Percentiles rank a stretch among this genome's conserved stretches.
phyloP scores from a whole-genome alignment of 2,329 filamentous ascomycete species.

The Gaeumannomyces sp. region DNA sequence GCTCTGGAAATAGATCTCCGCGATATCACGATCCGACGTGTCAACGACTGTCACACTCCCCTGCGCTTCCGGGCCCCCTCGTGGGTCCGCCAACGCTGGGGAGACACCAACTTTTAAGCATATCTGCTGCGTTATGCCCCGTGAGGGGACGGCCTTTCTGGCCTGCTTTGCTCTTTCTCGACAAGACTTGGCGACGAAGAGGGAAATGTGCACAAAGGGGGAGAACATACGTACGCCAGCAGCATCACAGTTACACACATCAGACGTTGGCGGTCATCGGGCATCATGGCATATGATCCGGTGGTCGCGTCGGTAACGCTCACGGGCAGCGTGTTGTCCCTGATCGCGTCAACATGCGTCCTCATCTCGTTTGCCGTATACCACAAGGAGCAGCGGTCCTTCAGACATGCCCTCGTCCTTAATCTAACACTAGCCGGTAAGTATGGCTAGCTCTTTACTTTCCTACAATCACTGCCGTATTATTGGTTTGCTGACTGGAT shows the following conservation, averaged over 20 bases:
- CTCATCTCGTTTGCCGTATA: constrained; percentile 14
- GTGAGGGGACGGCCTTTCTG: background rate
- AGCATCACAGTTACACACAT: background rate
- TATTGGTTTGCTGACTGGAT: background rate
- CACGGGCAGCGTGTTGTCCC: constrained; percentile 15
- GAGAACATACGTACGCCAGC: background rate
- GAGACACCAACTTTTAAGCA: background rate
- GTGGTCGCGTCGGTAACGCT: constrained; percentile 13
- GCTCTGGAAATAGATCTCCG: constrained; percentile 1
- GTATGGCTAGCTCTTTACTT: constrained; percentile 9
- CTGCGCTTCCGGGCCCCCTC: background rate
- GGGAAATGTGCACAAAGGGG: background rate
- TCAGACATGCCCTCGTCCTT: constrained; percentile 20
- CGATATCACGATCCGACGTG: background rate
- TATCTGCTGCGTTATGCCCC: background rate
- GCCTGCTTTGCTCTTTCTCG: background rate
- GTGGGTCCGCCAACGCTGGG: too few species aligned
- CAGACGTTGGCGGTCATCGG: background rate
- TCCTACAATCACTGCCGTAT: background rate
- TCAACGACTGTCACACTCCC: background rate
- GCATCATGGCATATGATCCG: constrained; percentile 8
- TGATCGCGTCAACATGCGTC: constrained; percentile 13
- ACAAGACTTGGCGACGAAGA: background rate
- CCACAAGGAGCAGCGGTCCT: constrained; percentile 17
- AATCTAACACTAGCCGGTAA: constrained; percentile 19